Evolutionary conservation across 306 rosid genomes (phyloP).

Genomic region (Acacia confusa): DNA sequence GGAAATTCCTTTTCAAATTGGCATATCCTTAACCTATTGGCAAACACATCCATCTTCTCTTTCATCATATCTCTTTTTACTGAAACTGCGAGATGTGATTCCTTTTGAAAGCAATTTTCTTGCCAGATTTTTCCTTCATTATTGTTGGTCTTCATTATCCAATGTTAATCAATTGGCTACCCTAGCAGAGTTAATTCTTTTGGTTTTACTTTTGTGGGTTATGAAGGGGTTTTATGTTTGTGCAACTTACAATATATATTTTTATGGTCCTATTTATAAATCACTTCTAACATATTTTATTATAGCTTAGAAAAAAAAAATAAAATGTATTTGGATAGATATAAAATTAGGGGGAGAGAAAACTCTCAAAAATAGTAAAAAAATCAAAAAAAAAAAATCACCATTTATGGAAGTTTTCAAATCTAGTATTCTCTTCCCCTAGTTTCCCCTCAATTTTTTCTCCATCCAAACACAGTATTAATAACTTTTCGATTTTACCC

Average conservation of each 20-base stretch:
- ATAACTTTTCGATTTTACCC: no score
- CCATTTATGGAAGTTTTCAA: no score
- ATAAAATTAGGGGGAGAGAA: no score
- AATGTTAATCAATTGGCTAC: neutral
- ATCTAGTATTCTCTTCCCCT: no score
- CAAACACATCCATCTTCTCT: neutral
- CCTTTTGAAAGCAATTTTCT: neutral
- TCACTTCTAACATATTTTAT: no score
- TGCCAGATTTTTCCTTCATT: neutral
- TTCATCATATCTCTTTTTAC: neutral
- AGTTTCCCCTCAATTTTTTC: no score
- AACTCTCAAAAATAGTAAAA: no score
- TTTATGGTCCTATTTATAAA: no score
- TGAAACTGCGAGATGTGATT: neutral
- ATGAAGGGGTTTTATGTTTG: neutral
- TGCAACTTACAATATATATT: neutral
- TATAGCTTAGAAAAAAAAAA: no score
- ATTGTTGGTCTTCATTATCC: neutral
- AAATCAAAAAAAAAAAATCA: no score
- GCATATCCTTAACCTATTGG: slow-evolving; percentile 38
- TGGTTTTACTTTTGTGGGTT: neutral
- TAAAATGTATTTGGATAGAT: no score
- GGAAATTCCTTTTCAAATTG: slow-evolving; percentile 27
- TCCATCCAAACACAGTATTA: no score
- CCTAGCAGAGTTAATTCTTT: neutral